phyloP scores from a whole-genome alignment of 2,329 filamentous ascomycete species.

The Cladophialophora immunda region DNA sequence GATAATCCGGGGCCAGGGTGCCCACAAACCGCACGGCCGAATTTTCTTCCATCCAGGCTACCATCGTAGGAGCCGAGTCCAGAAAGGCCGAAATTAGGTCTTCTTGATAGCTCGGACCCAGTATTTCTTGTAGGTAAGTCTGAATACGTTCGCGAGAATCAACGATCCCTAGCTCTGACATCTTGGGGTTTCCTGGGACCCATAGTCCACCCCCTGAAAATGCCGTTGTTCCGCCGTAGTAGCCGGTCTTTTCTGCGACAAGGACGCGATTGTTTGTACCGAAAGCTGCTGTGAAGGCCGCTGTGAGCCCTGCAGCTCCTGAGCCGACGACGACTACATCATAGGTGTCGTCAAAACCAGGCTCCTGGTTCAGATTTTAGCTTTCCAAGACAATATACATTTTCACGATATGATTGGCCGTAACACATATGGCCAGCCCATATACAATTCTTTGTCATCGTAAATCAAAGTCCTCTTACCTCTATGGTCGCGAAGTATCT shows the following conservation, averaged over 20 bases:
- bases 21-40: constrained; percentile 6
- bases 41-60: constrained; percentile 22
- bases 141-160: constrained; percentile 43
- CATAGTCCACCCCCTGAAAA: constrained; percentile 41
- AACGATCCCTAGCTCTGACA: constrained; percentile 33
- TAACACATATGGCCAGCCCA: too few species aligned
- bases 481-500: too few species aligned
- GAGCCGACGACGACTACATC: not conserved
- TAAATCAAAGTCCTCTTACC: too few species aligned
- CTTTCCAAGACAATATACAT: too few species aligned
- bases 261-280: constrained; percentile 15
- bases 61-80: constrained; percentile 13
- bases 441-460: too few species aligned
- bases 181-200: constrained; percentile 46
- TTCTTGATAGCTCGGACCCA: too few species aligned
- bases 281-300: not conserved
- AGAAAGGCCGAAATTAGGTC: not conserved
- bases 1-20: constrained; percentile 1
- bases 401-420: too few species aligned
- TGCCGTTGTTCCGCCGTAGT: not conserved
- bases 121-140: constrained; percentile 29
- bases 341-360: not conserved
- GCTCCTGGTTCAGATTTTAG: too few species aligned
- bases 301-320: not conserved
- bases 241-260: not conserved